phyloP scores from a whole-genome alignment of 164 flowering plant species.

The Stephania yunnanensis region DNA sequence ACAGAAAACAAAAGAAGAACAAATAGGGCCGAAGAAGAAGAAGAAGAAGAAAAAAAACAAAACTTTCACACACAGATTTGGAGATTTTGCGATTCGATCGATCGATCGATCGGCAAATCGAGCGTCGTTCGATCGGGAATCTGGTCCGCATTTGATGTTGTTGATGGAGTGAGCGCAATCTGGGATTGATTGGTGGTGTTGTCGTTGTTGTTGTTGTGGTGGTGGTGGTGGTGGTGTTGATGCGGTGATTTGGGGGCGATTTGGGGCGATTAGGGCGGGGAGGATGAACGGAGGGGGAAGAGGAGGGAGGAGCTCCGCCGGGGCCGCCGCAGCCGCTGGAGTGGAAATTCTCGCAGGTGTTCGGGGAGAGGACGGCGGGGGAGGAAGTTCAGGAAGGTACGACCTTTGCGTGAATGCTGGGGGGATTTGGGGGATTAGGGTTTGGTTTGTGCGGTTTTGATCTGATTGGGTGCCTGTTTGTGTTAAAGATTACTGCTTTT shows the following conservation, averaged over 20 bases:
- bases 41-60: too few species aligned
- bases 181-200: too few species aligned
- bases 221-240: neutral
- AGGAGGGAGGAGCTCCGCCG: slow-evolving; percentile 21
- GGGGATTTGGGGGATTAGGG: neutral
- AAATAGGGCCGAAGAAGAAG: neutral
- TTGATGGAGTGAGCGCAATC: too few species aligned
- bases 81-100: neutral
- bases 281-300: slow-evolving; percentile 43
- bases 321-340: slow-evolving; percentile 49
- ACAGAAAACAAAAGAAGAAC: too few species aligned
- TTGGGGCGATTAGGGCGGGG: slow-evolving; percentile 2
- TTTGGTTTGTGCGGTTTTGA: neutral
- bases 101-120: neutral
- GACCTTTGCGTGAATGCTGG: neutral
- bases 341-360: slow-evolving; percentile 91
- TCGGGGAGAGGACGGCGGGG: slow-evolving; percentile 77
- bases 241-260: slow-evolving; percentile 1
- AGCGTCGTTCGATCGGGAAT: too few species aligned
- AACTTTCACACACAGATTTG: neutral
- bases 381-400: slow-evolving; percentile 89
- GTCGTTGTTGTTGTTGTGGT: too few species aligned
- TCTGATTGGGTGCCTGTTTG: neutral
- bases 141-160: too few species aligned
- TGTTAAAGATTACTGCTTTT: neutral